These are phyloP conservation scores for Osmanthus fragrans DNA, from an alignment of 257 asterid species.

Conservation along the genomic window DNA sequence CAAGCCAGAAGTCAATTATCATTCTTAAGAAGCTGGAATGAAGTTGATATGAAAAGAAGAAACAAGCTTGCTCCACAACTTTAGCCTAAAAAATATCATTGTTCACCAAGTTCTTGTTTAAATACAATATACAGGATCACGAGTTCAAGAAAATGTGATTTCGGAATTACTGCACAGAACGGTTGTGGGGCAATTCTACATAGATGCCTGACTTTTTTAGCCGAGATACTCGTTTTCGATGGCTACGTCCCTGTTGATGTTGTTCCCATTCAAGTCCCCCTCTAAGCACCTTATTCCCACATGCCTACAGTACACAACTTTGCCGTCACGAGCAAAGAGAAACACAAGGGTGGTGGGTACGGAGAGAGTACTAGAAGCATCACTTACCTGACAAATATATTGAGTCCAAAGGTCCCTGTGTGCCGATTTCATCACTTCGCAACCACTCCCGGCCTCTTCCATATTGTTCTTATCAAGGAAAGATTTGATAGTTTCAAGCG, in stretches of 20 bases:
- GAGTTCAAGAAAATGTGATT: not conserved
- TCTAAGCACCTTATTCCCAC: slow-evolving; percentile 80
- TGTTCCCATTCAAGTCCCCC: slow-evolving; percentile 96
- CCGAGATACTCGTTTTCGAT: slow-evolving; percentile 70
- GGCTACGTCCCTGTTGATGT: slow-evolving; percentile 74
- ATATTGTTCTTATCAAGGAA: slow-evolving; percentile 42
- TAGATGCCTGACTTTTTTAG: slow-evolving; percentile 44
- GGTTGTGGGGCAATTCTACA: slow-evolving; percentile 7
- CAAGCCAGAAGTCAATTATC: too few relatives aligned
- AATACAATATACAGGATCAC: not conserved
- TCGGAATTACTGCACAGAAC: not conserved
- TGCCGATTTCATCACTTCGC: slow-evolving; percentile 29
- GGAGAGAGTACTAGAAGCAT: not conserved
- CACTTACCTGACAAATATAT: slow-evolving; percentile 67
- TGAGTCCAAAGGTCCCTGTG: slow-evolving; percentile 81
- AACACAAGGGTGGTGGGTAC: too few relatives aligned
- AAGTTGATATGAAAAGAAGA: too few relatives aligned
- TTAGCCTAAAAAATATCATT: not conserved
- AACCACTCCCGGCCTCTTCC: slow-evolving; percentile 25
- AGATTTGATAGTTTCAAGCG: slow-evolving; percentile 48
- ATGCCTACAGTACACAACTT: slow-evolving; percentile 49
- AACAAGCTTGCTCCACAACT: too few relatives aligned
- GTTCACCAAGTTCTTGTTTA: not conserved
- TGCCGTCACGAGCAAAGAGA: not conserved
- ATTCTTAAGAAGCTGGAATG: too few relatives aligned